Evolutionary conservation across 345 rosid genomes (phyloP).

Genomic region (Garcia nutans): DNA sequence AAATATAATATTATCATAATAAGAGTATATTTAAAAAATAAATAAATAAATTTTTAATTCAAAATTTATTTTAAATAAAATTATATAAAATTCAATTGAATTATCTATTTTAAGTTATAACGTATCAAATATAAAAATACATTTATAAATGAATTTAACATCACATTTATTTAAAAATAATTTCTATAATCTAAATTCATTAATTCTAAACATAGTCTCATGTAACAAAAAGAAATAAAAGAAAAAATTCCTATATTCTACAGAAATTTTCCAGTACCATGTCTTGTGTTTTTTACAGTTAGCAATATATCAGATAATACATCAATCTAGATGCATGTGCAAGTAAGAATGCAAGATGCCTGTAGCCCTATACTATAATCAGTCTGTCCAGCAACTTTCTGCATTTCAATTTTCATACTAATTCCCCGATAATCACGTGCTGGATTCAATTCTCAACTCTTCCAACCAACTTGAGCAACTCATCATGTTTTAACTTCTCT

Average conservation of each 20-base stretch:
- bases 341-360: conserved; percentile 9
- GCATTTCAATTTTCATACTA: not conserved
- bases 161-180: no score
- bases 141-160: no score
- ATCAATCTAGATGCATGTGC: not conserved
- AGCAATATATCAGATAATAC: conserved; percentile 1
- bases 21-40: no score
- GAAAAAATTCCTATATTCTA: conserved; percentile 7
- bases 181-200: no score
- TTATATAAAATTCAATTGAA: no score
- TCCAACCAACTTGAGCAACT: not conserved
- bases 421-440: not conserved
- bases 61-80: no score
- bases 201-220: no score
- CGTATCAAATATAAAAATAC: no score
- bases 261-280: not conserved
- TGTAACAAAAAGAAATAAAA: no score
- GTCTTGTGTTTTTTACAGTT: conserved; percentile 7
- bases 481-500: not conserved
- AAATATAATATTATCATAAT: no score
- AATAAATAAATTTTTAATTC: no score
- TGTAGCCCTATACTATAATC: conserved; percentile 5
- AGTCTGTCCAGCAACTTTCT: not conserved
- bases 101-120: no score
- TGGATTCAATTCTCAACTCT: not conserved